These are phyloP conservation scores for Calophaca sinica DNA, from an alignment of 306 rosid genomes.

Conservation along the genomic window DNA sequence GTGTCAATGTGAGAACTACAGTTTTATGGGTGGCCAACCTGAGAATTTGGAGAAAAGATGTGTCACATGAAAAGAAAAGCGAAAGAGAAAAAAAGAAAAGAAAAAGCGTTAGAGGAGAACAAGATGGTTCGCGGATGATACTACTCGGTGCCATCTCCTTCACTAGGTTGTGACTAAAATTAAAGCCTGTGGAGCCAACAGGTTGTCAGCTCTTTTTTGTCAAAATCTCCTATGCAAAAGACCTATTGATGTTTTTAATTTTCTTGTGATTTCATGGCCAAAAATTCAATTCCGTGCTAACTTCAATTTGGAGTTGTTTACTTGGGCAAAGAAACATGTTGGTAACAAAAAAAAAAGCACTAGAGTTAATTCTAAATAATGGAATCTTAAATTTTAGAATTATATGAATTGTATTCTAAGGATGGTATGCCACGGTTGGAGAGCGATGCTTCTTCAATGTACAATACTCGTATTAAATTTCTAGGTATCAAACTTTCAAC, in stretches of 20 bases:
- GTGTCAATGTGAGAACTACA: neutral
- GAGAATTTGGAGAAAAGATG: slow-evolving; percentile 4
- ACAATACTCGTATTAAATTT: neutral
- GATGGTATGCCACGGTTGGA: too few relatives aligned
- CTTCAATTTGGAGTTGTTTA: slow-evolving; percentile 12
- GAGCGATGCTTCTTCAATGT: too few relatives aligned
- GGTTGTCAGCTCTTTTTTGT: slow-evolving; percentile 31
- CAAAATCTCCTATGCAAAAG: neutral
- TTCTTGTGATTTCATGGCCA: neutral
- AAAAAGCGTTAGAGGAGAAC: neutral
- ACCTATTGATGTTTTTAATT: neutral
- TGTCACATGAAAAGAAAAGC: neutral
- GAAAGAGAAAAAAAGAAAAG: neutral
- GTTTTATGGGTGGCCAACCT: slow-evolving; percentile 3
- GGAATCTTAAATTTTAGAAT: neutral
- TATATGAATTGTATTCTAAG: too few relatives aligned
- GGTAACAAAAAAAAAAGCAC: neutral
- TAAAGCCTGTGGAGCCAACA: slow-evolving; percentile 30
- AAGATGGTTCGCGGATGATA: slow-evolving; percentile 1
- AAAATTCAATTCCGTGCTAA: slow-evolving; percentile 7
- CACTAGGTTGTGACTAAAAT: slow-evolving; percentile 22
- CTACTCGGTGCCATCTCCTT: slow-evolving; percentile 23
- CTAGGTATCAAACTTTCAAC: slow-evolving; percentile 19
- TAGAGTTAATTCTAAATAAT: neutral
- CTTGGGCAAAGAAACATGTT: neutral